Conservation (phyloP, 768 basidiomycete genomes). For the Pluteus cervinus region DNA sequence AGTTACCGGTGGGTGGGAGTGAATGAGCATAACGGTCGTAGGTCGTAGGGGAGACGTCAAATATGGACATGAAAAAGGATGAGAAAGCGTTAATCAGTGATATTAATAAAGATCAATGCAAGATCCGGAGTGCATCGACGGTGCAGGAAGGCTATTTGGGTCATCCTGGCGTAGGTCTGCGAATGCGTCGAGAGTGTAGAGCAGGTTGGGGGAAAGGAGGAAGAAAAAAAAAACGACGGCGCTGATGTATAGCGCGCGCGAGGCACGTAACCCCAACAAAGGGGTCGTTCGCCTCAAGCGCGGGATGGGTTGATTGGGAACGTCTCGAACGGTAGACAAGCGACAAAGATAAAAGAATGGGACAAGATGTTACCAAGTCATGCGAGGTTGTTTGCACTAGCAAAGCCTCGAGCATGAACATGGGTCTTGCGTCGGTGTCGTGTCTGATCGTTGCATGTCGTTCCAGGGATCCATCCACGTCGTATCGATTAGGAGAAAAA, state of each 20-base stretch:
- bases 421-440: slow-evolving; percentile 71
- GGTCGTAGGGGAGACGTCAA: too few relatives aligned
- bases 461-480: slow-evolving; percentile 51
- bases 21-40: too few relatives aligned
- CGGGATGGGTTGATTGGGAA: slow-evolving; percentile 46
- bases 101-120: too few relatives aligned
- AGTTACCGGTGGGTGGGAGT: too few relatives aligned
- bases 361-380: slow-evolving; percentile 53
- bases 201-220: slow-evolving; percentile 22
- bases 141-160: too few relatives aligned
- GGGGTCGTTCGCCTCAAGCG: slow-evolving; percentile 75
- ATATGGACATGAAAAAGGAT: too few relatives aligned
- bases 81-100: too few relatives aligned
- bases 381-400: slow-evolving; percentile 48
- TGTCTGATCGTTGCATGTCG: slow-evolving; percentile 42
- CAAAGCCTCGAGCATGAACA: slow-evolving; percentile 47
- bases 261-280: slow-evolving; percentile 78
- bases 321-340: slow-evolving; percentile 37
- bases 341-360: slow-evolving; percentile 36
- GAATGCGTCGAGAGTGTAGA: slow-evolving; percentile 9
- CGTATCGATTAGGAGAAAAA: slow-evolving; percentile 20
- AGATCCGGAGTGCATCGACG: too few relatives aligned
- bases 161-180: slow-evolving; percentile 18
- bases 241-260: slow-evolving; percentile 76
- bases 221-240: slow-evolving; percentile 31